phyloP scores from a whole-genome alignment of 495 filamentous ascomycete species.

The Apodospora peruviana region DNA sequence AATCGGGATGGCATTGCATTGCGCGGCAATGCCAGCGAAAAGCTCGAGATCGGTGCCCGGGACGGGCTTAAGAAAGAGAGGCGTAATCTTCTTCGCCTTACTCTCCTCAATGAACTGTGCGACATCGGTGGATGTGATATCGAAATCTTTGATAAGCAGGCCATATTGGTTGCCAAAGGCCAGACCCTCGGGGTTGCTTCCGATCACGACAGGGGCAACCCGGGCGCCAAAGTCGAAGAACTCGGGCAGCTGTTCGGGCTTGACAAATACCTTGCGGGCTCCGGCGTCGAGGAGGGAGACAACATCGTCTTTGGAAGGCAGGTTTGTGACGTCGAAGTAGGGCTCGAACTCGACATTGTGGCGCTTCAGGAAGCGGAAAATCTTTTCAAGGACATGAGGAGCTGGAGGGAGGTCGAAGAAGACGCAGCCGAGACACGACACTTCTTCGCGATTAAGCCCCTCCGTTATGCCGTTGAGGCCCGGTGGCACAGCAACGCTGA shows the following conservation, averaged over 20 bases:
- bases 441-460: conserved; percentile 60
- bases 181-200: conserved; percentile 17
- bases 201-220: conserved; percentile 36
- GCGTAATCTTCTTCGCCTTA: conserved; percentile 38
- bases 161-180: conserved; percentile 32
- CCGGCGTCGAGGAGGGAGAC: conserved; percentile 79
- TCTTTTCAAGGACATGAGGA: conserved; percentile 51
- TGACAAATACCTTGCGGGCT: conserved; percentile 80
- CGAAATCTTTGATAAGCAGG: conserved; percentile 41
- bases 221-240: conserved; percentile 39
- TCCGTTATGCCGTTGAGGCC: conserved; percentile 41
- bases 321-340: conserved; percentile 70
- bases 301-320: conserved; percentile 64
- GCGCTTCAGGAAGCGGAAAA: conserved; percentile 60
- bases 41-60: conserved; percentile 40
- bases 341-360: conserved; percentile 61
- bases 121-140: conserved; percentile 32
- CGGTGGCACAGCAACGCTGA: conserved; percentile 50
- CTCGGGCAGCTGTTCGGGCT: conserved; percentile 52
- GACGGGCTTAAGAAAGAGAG: conserved; percentile 42
- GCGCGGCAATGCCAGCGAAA: conserved; percentile 48
- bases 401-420: conserved; percentile 65
- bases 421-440: conserved; percentile 73
- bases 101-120: conserved; percentile 38
- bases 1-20: conserved; percentile 65